Evolutionary conservation across 2,329 filamentous ascomycete genomes (phyloP).

Genomic region (Exophiala spinifera): DNA sequence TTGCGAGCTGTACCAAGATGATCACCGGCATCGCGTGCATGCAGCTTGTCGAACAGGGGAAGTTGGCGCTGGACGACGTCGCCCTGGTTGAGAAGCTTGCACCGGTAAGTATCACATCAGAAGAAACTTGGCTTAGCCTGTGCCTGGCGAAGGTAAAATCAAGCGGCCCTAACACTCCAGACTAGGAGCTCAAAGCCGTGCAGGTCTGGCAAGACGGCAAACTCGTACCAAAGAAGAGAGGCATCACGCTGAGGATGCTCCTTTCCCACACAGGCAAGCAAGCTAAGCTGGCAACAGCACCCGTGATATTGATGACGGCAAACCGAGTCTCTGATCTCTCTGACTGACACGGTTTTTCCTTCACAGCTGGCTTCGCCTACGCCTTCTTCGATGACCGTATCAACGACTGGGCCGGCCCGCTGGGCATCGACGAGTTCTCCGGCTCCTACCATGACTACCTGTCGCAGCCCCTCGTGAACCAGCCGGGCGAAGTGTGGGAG

Average conservation of each 20-base stretch:
- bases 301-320: too few species aligned
- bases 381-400: constrained; percentile 47
- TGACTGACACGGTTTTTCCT: too few species aligned
- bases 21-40: constrained; percentile 53
- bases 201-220: constrained; percentile 43
- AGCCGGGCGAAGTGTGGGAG: constrained; percentile 62
- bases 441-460: constrained; percentile 48
- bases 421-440: constrained; percentile 57
- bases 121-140: too few species aligned
- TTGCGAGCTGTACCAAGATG: constrained; percentile 59
- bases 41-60: constrained; percentile 56
- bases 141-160: too few species aligned
- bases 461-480: constrained; percentile 56
- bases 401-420: constrained; percentile 41
- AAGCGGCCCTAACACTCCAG: not conserved
- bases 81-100: constrained; percentile 46
- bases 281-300: too few species aligned
- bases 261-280: constrained; percentile 50
- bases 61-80: constrained; percentile 49
- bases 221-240: constrained; percentile 38
- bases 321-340: too few species aligned
- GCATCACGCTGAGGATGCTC: constrained; percentile 52
- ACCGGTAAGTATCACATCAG: constrained; percentile 33
- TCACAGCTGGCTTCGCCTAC: constrained; percentile 43
- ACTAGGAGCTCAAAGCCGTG: constrained; percentile 46